phyloP scores from a whole-genome alignment of 371 early-diverging fungal species.

The Mortierella sp. region DNA sequence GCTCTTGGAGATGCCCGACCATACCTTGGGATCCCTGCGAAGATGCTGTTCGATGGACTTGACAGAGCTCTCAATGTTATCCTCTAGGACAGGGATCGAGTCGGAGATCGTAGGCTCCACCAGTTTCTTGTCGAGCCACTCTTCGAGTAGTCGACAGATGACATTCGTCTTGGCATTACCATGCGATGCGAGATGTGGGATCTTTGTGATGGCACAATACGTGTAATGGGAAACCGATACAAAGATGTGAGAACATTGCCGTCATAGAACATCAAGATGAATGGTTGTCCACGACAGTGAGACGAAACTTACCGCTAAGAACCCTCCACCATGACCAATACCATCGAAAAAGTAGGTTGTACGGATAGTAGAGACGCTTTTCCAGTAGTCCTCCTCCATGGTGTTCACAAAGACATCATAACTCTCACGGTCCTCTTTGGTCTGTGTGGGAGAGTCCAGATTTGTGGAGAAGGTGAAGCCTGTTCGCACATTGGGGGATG shows the following conservation, averaged over 20 bases:
- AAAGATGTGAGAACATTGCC: no score
- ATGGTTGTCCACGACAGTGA: no score
- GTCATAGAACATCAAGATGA: no score
- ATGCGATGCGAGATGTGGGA: slow-evolving; percentile 50
- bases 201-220: slow-evolving; percentile 9
- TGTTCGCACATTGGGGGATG: slow-evolving; percentile 1
- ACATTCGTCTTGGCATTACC: slow-evolving; percentile 48
- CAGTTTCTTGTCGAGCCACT: slow-evolving; percentile 41
- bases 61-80: slow-evolving; percentile 39
- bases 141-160: slow-evolving; percentile 37
- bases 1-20: slow-evolving; percentile 44
- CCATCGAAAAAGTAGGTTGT: slow-evolving; percentile 55
- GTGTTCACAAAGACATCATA: slow-evolving; percentile 37
- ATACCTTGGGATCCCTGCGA: slow-evolving; percentile 27
- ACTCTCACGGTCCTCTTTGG: slow-evolving; percentile 33
- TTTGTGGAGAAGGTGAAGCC: slow-evolving; percentile 50
- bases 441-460: slow-evolving; percentile 3
- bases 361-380: slow-evolving; percentile 48
- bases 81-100: slow-evolving; percentile 45
- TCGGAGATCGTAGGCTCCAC: slow-evolving; percentile 53
- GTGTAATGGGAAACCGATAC: no score
- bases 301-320: slow-evolving; percentile 33
- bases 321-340: slow-evolving; percentile 53
- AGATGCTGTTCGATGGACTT: slow-evolving; percentile 37
- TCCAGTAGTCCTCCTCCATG: slow-evolving; percentile 51